These are phyloP conservation scores for Lactifluus subvellereus DNA, from an alignment of 768 basidiomycete genomes.

Conservation along the genomic window DNA sequence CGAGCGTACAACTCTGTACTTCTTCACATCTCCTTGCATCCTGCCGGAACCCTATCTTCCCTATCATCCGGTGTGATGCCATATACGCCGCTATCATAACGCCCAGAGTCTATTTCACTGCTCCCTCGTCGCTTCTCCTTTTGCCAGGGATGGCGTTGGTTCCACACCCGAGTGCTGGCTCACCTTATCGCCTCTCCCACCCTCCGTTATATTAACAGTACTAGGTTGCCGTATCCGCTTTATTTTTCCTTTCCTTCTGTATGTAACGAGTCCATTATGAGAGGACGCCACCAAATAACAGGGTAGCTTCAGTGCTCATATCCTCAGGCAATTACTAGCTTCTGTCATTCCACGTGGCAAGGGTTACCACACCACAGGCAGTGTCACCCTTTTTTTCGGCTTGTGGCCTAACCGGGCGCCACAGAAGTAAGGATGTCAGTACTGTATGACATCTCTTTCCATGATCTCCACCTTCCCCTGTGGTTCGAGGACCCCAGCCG, in stretches of 20 bases:
- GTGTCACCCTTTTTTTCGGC: neutral
- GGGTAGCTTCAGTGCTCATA: neutral
- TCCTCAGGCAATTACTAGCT: neutral
- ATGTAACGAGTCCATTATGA: no score
- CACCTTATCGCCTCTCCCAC: neutral
- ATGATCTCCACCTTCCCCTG: neutral
- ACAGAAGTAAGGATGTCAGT: neutral
- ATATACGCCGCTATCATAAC: neutral
- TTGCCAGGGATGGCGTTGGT: no score
- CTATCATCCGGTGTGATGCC: neutral
- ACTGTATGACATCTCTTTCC: no score
- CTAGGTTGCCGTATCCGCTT: no score
- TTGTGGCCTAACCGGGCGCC: neutral
- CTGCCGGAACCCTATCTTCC: no score
- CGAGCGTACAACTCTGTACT: no score
- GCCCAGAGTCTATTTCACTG: neutral
- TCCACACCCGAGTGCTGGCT: neutral
- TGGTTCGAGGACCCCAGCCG: neutral
- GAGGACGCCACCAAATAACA: neutral
- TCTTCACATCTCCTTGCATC: no score
- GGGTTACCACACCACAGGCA: neutral
- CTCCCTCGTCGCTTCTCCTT: no score
- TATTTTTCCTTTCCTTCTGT: no score
- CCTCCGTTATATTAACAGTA: no score
- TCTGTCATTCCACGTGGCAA: neutral